Evolutionary conservation across 306 rosid genomes (phyloP).

Genomic region (Medicago arabica): DNA sequence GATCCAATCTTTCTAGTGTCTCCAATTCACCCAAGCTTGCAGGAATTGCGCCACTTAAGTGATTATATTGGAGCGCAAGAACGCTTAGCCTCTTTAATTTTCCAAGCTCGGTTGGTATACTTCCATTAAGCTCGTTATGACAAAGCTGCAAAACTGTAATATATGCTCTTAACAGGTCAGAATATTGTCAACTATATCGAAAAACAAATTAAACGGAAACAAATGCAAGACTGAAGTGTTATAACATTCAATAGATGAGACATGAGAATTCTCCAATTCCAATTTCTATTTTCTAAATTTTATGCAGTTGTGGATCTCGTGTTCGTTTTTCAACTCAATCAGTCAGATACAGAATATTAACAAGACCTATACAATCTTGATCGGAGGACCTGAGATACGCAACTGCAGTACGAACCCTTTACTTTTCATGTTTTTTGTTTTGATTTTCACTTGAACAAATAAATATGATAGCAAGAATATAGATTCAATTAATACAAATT

Average conservation of each 20-base stretch:
- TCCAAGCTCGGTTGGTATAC: slow-evolving; percentile 74
- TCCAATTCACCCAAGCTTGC: slow-evolving; percentile 79
- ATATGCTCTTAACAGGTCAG: slow-evolving; percentile 11
- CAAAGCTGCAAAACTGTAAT: slow-evolving; percentile 88
- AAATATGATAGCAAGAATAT: no score
- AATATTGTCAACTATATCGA: not conserved
- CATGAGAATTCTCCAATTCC: not conserved
- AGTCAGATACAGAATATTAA: no score
- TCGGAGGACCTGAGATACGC: no score
- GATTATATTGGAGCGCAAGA: slow-evolving; percentile 81
- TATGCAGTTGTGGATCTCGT: not conserved
- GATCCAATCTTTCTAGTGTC: slow-evolving; percentile 64
- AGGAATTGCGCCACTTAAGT: slow-evolving; percentile 78
- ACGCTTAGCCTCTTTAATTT: slow-evolving; percentile 59
- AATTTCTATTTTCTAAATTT: no score
- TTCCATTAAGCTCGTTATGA: slow-evolving; percentile 75
- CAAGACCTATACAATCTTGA: no score
- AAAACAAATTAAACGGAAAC: not conserved
- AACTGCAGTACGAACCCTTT: no score
- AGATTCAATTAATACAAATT: no score
- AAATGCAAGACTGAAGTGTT: not conserved
- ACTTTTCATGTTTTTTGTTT: no score
- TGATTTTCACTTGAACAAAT: no score
- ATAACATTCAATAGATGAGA: not conserved
- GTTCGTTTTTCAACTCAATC: no score